Evolutionary conservation across 2,329 filamentous ascomycete genomes (phyloP).

Genomic region (Gremmenia infestans): DNA sequence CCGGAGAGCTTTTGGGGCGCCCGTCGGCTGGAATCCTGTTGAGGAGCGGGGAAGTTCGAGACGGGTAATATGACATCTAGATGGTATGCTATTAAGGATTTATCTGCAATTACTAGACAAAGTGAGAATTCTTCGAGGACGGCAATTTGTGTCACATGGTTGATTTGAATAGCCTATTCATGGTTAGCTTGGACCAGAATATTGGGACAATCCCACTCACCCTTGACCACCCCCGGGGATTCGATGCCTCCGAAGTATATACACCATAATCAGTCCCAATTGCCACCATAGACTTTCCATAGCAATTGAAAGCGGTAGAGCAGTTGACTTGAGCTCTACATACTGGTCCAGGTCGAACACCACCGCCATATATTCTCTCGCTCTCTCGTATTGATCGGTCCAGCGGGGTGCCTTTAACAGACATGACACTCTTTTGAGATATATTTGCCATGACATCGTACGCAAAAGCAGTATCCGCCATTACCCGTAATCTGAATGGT

Average conservation of each 20-base stretch:
- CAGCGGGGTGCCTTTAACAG: constrained; percentile 85
- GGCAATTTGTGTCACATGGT: constrained; percentile 82
- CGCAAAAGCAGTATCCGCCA: constrained; percentile 87
- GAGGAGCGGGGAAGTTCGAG: constrained; percentile 56
- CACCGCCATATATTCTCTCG: constrained; percentile 69
- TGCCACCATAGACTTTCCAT: constrained; percentile 81
- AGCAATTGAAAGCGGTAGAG: constrained; percentile 81
- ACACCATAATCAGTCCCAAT: constrained; percentile 95
- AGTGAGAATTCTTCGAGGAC: constrained; percentile 94
- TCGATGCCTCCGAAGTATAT: constrained; percentile 80
- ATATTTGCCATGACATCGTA: constrained; percentile 61
- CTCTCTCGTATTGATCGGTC: constrained; percentile 87
- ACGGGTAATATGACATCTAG: constrained; percentile 73
- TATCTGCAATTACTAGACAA: constrained; percentile 86
- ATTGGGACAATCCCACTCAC: constrained; percentile 46
- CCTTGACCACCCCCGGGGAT: constrained; percentile 86
- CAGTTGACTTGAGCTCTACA: constrained; percentile 88
- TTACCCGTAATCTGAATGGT: constrained; percentile 84
- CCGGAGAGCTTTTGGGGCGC: constrained; percentile 88
- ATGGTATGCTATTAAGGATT: constrained; percentile 86
- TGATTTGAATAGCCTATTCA: constrained; percentile 62
- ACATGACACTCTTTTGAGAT: constrained; percentile 59
- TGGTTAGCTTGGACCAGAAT: constrained; percentile 12
- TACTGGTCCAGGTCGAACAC: constrained; percentile 67
- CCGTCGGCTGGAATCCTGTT: constrained; percentile 68